A percentile compares a stretch with the other conserved stretches of the same genome.
Conservation (phyloP, 225 moss, liverwort and hornwort species). For the Ulota crispa region DNA sequence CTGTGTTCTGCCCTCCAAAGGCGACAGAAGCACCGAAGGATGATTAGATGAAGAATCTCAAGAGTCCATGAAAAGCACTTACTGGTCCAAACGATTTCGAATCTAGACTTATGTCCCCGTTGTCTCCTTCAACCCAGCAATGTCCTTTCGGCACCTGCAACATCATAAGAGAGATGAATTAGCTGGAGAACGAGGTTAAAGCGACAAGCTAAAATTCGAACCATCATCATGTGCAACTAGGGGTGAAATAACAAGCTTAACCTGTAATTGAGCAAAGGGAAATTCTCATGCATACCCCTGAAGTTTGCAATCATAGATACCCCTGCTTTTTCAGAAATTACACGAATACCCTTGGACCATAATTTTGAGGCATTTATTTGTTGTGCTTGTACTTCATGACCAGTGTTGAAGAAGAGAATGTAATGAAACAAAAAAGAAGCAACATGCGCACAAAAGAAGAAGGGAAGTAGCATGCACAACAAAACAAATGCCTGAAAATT, state of each 20-base stretch:
- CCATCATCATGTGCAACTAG: not conserved
- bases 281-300: too few species aligned
- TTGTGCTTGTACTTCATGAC: too few species aligned
- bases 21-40: not conserved
- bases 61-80: conserved; percentile 34
- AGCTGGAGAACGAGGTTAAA: not conserved
- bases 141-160: conserved; percentile 93
- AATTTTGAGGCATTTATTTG: too few species aligned
- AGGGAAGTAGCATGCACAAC: too few species aligned
- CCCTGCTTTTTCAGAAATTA: too few species aligned
- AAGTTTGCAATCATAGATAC: too few species aligned
- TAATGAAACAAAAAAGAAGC: too few species aligned
- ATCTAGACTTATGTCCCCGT: conserved; percentile 86
- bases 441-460: too few species aligned
- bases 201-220: not conserved
- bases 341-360: too few species aligned
- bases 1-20: not conserved
- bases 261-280: not conserved
- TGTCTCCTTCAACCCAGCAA: conserved; percentile 99
- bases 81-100: conserved; percentile 98
- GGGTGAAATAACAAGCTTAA: not conserved
- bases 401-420: too few species aligned
- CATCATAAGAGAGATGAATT: conserved; percentile 13
- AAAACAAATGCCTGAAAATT: too few species aligned
- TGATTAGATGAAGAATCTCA: not conserved